A percentile compares a stretch with the other conserved stretches of the same genome.
phyloP scores from a whole-genome alignment of 306 rosid species.

The Glycine soja region DNA sequence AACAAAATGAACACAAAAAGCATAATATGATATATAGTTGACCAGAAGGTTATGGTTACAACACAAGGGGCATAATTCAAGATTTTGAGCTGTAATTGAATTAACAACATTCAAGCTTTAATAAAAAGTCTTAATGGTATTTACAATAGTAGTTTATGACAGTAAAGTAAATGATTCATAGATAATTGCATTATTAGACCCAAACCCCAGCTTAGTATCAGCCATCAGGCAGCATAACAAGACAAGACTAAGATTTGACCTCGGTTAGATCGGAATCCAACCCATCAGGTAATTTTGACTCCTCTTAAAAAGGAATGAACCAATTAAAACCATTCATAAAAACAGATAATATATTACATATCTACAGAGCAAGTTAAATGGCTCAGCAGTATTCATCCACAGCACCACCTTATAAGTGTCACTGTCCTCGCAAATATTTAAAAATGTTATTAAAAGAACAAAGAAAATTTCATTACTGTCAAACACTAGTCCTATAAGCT shows the following conservation, averaged over 20 bases:
- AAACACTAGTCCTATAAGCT: constrained; percentile 24
- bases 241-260: constrained; percentile 19
- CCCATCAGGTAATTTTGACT: constrained; percentile 35
- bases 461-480: constrained; percentile 11
- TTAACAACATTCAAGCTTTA: constrained; percentile 35
- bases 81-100: constrained; percentile 9
- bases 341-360: constrained; percentile 13
- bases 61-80: constrained; percentile 12
- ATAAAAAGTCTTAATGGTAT: constrained; percentile 16
- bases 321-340: background rate
- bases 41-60: constrained; percentile 33
- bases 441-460: background rate
- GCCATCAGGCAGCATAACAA: constrained; percentile 24
- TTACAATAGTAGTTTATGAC: background rate
- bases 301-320: constrained; percentile 6
- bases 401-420: background rate
- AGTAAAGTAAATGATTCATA: constrained; percentile 21
- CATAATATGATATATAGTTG: constrained; percentile 25
- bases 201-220: constrained; percentile 33
- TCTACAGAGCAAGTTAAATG: constrained; percentile 28
- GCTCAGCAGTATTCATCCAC: constrained; percentile 2
- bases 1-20: constrained; percentile 21
- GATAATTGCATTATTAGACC: background rate
- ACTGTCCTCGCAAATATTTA: background rate
- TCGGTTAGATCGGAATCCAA: constrained; percentile 2